Conservation (phyloP, 2,329 filamentous ascomycete genomes). For the Fusarium sambucinum region DNA sequence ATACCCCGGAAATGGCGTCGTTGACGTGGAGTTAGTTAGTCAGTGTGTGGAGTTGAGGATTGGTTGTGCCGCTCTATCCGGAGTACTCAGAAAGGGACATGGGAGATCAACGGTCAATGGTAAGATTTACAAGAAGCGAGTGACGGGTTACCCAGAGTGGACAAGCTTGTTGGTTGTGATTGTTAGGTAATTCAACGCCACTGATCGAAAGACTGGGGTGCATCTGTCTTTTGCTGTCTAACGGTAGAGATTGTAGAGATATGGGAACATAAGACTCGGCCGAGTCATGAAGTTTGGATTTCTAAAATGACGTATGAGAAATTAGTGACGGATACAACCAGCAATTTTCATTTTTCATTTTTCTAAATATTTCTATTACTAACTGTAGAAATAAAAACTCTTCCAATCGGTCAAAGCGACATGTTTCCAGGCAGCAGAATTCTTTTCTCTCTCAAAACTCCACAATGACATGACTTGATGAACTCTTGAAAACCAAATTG, state of each 20-base stretch:
- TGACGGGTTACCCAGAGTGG: background rate
- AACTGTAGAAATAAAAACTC: background rate
- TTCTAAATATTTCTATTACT: too few species aligned
- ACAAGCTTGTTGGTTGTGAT: slow-evolving; percentile 11
- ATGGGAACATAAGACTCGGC: slow-evolving; percentile 3
- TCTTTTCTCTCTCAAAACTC: slow-evolving; percentile 4
- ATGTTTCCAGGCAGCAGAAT: slow-evolving; percentile 31
- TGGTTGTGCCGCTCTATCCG: slow-evolving; percentile 36
- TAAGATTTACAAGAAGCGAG: background rate
- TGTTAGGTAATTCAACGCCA: slow-evolving; percentile 7
- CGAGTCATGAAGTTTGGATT: slow-evolving; percentile 1
- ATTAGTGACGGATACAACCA: too few species aligned
- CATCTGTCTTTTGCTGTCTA: background rate
- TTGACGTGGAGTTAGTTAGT: slow-evolving; percentile 5
- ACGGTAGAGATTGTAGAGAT: background rate
- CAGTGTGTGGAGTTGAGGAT: slow-evolving; percentile 17
- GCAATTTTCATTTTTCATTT: too few species aligned
- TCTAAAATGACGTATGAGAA: background rate
- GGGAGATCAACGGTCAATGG: slow-evolving; percentile 19
- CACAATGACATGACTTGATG: slow-evolving; percentile 18
- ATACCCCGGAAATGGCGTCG: slow-evolving; percentile 12
- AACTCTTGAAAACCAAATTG: background rate
- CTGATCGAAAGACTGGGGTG: slow-evolving; percentile 10
- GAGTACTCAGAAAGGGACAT: background rate
- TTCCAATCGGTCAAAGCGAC: slow-evolving; percentile 12